Evolutionary conservation across 2,329 filamentous ascomycete species (phyloP).

Genomic region (Penicillium sp.): DNA sequence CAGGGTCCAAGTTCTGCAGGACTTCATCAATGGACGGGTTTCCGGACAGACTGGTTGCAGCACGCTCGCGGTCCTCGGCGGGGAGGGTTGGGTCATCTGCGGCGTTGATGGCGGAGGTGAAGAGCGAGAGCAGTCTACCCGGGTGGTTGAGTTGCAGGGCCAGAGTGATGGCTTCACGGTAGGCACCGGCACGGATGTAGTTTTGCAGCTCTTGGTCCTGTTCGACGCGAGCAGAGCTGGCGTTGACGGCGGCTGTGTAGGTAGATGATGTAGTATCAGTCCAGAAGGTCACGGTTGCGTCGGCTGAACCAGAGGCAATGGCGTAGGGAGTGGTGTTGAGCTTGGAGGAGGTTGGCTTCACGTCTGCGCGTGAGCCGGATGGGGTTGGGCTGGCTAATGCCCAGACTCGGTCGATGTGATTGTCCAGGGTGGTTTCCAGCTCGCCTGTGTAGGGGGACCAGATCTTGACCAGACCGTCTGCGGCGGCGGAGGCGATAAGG

Average conservation of each 20-base stretch:
- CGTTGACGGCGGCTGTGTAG: slow-evolving; percentile 68
- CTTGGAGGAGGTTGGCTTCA: slow-evolving; percentile 31
- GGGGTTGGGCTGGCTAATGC: slow-evolving; percentile 68
- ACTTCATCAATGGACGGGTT: slow-evolving; percentile 72
- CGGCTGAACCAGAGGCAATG: slow-evolving; percentile 85
- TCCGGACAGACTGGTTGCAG: slow-evolving; percentile 43
- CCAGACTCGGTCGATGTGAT: slow-evolving; percentile 96
- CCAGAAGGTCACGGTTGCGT: slow-evolving; percentile 95
- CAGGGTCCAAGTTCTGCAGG: slow-evolving; percentile 71
- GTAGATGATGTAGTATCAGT: slow-evolving; percentile 83
- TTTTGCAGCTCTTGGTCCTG: slow-evolving; percentile 94
- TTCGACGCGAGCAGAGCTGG: slow-evolving; percentile 77
- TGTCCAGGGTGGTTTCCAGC: slow-evolving; percentile 84
- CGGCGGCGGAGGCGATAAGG: slow-evolving; percentile 75
- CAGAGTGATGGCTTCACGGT: slow-evolving; percentile 87
- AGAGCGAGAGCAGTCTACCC: slow-evolving; percentile 76
- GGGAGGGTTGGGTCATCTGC: slow-evolving; percentile 59
- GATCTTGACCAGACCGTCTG: slow-evolving; percentile 92
- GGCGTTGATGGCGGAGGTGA: slow-evolving; percentile 72
- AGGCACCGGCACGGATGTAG: slow-evolving; percentile 81
- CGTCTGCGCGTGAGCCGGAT: slow-evolving; percentile 33
- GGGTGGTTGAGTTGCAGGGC: slow-evolving; percentile 94
- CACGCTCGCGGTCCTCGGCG: slow-evolving; percentile 25
- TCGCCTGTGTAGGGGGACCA: slow-evolving; percentile 90
- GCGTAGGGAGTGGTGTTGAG: slow-evolving; percentile 53